Base-by-base conservation (phyloP, 2,329 filamentous ascomycete species). In the Penicillium sp. region DNA sequence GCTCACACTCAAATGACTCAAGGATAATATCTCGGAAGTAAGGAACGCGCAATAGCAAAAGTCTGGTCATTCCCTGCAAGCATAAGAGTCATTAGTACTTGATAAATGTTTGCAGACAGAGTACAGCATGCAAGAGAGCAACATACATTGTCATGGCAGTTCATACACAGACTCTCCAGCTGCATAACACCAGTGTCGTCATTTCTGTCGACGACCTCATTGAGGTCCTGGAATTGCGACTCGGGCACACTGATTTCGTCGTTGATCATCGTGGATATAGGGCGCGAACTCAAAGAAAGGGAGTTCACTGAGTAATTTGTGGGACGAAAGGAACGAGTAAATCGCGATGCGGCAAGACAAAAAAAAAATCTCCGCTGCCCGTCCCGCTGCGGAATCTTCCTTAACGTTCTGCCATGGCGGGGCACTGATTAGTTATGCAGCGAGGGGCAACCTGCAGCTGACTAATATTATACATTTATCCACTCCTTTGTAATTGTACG, bases 11-110 rank as follows among this genome's bases (percentile, higher is more conserved):
- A 77, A 99, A 99, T 61, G 93, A 98, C 88, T 97, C 96, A 75
- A 99, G 86, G 69, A 99, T 92, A 62, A 99, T 88, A 76, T 99
- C 93, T 79, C 92, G 92, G 82, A 99, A 99, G 83, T 92, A 98
- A 16, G 95, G 95, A 55, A 99, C 97, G 63, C 87, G 87, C 16
- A 96, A 96, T 54, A 99, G 86, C 44, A 99, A 86, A 23, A 99
- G 85, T 58, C 89, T 85, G 14, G 95, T 99, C 1, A 81, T 85
- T 68, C 95, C 95, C 90, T 96, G 60, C 6, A 55, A 63, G 56
- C 48, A 52, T 19, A 21, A 21, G 21, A n/a, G n/a, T 11, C 9
- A 13, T 31, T 37, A 43, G 23, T 25, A 11, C 42, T 6, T 4
- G 19, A 3, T 23, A 3, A 13, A 13, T 7, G 5, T 13, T 13